Conservation (phyloP, 176 grass and related monocot species). For the Miscanthus lutarioriparius region DNA sequence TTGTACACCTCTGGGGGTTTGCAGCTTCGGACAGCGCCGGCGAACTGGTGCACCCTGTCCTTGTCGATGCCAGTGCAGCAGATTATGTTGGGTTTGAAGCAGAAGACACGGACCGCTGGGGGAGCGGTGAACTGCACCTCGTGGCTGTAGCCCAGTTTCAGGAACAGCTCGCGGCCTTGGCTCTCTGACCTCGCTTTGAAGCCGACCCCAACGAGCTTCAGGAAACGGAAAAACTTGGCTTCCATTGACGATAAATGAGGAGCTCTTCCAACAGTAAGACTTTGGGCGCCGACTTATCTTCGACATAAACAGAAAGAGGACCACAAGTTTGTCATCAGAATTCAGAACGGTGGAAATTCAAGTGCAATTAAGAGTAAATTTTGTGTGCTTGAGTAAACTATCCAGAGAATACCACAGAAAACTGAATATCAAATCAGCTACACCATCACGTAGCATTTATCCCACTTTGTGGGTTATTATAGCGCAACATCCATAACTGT, state of each 20-base stretch:
- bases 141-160: not conserved
- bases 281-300: not conserved
- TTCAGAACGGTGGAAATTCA: not conserved
- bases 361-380: not conserved
- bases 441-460: not conserved
- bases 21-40: not conserved
- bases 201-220: not conserved
- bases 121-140: not conserved
- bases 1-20: not conserved
- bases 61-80: not conserved
- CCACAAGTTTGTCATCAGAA: not conserved
- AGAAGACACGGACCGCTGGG: not conserved
- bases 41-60: not conserved
- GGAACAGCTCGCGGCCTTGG: not conserved
- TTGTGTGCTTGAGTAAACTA: not conserved
- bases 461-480: not conserved
- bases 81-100: not conserved
- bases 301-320: not conserved
- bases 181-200: not conserved
- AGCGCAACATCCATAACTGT: not conserved
- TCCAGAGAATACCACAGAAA: not conserved
- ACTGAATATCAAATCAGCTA: not conserved
- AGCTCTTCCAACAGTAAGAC: not conserved
- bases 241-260: not conserved
- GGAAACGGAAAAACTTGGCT: not conserved